Percentiles rank a stretch among this genome's conserved stretches.
phyloP scores from a whole-genome alignment of 768 basidiomycete genomes.

The Leucosporidium creatinivorum region DNA sequence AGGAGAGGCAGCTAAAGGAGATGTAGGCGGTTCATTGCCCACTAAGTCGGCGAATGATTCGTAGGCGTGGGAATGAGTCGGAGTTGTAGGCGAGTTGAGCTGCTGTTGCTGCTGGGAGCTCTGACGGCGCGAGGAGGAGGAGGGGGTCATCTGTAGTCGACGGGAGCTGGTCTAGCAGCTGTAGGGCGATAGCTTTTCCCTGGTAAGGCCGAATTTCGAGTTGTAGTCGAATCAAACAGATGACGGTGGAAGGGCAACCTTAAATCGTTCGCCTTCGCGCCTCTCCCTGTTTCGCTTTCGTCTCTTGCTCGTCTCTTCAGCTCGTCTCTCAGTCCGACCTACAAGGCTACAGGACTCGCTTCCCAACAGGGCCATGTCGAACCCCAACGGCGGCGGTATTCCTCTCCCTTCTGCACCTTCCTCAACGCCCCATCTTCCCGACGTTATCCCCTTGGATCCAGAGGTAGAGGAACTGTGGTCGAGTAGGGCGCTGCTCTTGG shows the following conservation, averaged over 20 bases:
- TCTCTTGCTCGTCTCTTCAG: not conserved
- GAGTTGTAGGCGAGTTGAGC: not conserved
- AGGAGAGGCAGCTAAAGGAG: not conserved
- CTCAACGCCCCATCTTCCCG: not conserved
- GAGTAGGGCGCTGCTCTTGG: conserved; percentile 87
- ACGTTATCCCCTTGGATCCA: conserved; percentile 23
- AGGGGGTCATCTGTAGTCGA: too few relatives aligned
- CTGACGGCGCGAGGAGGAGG: not conserved
- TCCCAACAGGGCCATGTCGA: not conserved
- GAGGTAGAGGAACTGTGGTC: conserved; percentile 75
- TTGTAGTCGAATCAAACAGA: too few relatives aligned
- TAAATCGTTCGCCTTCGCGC: too few relatives aligned
- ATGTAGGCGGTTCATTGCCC: not conserved
- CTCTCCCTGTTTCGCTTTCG: not conserved
- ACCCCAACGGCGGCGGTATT: not conserved
- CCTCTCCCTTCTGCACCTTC: not conserved
- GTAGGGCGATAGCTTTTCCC: too few relatives aligned
- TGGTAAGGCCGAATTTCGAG: too few relatives aligned
- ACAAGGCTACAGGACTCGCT: not conserved
- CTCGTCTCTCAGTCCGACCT: not conserved
- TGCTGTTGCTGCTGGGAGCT: not conserved
- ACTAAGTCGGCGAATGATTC: conserved; percentile 14
- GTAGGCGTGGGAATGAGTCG: not conserved
- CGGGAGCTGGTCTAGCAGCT: too few relatives aligned
- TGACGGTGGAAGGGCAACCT: too few relatives aligned